These are phyloP conservation scores for Scedosporium dehoogii DNA, from an alignment of 2,329 filamentous ascomycete species.

Conservation along the genomic window DNA sequence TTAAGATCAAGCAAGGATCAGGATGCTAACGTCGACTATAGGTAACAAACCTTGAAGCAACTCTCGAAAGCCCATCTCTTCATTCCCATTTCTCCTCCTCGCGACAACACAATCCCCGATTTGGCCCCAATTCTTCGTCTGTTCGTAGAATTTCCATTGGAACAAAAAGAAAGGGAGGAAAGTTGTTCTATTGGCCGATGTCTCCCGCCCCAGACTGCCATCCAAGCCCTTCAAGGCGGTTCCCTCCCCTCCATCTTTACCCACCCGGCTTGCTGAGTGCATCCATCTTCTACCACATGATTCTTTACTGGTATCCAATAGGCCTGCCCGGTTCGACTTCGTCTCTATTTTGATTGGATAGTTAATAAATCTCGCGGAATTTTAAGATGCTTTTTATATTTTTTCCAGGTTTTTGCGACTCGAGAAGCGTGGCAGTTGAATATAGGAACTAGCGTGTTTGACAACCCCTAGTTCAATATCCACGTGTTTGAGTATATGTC, in stretches of 20 bases:
- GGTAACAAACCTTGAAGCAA: background rate
- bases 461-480: too few species aligned
- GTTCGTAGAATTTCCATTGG: background rate
- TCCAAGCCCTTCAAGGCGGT: background rate
- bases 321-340: background rate
- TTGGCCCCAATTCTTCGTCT: background rate
- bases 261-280: background rate
- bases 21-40: too few species aligned
- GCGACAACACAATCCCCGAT: background rate
- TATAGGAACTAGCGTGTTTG: too few species aligned
- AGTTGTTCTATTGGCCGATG: background rate
- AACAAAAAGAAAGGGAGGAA: background rate
- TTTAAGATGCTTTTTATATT: background rate
- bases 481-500: too few species aligned
- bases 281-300: slow-evolving; percentile 1
- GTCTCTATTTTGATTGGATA: background rate
- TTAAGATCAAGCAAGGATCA: too few species aligned
- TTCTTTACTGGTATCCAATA: background rate
- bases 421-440: too few species aligned
- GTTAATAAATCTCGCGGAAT: background rate
- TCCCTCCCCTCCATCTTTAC: background rate
- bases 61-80: background rate
- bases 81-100: too few species aligned
- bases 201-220: background rate
- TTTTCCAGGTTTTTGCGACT: background rate